Percentiles rank a stretch among this genome's conserved stretches.
phyloP scores from a whole-genome alignment of 371 early-diverging fungal genomes.

The Apophysomyces elegans region DNA sequence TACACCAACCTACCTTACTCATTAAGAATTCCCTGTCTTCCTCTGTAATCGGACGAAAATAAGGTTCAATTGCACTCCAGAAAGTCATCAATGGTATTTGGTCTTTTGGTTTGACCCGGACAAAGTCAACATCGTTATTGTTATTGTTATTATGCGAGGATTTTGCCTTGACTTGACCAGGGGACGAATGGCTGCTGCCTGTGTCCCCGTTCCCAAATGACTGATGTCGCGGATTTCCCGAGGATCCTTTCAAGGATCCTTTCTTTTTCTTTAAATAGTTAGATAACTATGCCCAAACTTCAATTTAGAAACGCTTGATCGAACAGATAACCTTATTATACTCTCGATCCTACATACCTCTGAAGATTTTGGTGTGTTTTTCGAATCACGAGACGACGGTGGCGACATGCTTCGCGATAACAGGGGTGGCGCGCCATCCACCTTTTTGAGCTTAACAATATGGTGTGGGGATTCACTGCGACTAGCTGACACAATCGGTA shows the following conservation, averaged over 20 bases:
- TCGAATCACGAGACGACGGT: slow-evolving; percentile 30
- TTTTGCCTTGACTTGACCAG: slow-evolving; percentile 3
- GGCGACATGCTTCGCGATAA: slow-evolving; percentile 34
- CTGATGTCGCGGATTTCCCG: background rate
- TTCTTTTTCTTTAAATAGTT: slow-evolving; percentile 12
- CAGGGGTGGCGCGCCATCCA: slow-evolving; percentile 22
- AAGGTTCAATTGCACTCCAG: slow-evolving; percentile 84
- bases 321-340: too few relatives aligned
- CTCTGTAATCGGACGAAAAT: slow-evolving; percentile 78
- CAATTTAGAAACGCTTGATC: too few relatives aligned
- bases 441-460: slow-evolving; percentile 30
- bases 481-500: slow-evolving; percentile 2
- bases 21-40: slow-evolving; percentile 77
- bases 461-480: slow-evolving; percentile 34
- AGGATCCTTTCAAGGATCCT: background rate
- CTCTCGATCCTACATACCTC: slow-evolving; percentile 11
- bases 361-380: slow-evolving; percentile 25
- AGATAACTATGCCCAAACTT: background rate
- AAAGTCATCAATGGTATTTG: slow-evolving; percentile 84
- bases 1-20: slow-evolving; percentile 35
- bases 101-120: slow-evolving; percentile 53
- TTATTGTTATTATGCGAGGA: background rate
- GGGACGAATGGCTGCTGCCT: background rate
- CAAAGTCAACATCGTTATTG: slow-evolving; percentile 40
- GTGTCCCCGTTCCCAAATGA: background rate